Conservation (phyloP, 805 yeast genomes). For the Cyberlindnera subsufficiens region DNA sequence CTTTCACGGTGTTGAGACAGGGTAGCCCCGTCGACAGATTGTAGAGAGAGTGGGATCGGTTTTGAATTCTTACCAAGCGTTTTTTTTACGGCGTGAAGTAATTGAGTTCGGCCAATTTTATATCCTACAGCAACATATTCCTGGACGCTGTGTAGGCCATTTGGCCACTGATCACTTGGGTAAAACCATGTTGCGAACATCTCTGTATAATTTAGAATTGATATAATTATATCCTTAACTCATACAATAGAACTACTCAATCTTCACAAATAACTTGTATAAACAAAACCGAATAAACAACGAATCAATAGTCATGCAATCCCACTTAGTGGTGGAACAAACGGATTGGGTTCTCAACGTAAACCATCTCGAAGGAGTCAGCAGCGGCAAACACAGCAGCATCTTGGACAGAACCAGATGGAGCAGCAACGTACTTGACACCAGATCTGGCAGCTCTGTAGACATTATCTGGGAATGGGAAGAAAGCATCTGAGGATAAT, state of each 20-base stretch:
- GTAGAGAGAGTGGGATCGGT: conserved; percentile 60
- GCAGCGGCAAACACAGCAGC: conserved; percentile 95
- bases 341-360: conserved; percentile 95
- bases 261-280: neutral
- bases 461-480: conserved; percentile 99
- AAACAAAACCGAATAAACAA: neutral
- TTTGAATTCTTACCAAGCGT: conserved; percentile 45
- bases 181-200: conserved; percentile 99
- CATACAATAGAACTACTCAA: neutral
- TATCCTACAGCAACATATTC: conserved; percentile 88
- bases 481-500: conserved; percentile 94
- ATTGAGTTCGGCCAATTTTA: conserved; percentile 34
- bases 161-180: conserved; percentile 94
- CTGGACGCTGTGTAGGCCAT: conserved; percentile 97
- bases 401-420: conserved; percentile 97
- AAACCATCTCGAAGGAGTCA: conserved; percentile 82
- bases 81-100: conserved; percentile 6
- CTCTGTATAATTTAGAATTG: conserved; percentile 11
- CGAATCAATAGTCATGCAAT: neutral
- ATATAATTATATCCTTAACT: neutral
- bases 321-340: conserved; percentile 81
- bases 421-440: conserved; percentile 93
- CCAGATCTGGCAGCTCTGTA: conserved; percentile 97
- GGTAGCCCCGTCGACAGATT: conserved; percentile 98
- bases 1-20: conserved; percentile 48